Evolutionary conservation across 108 stramenopile genomes (phyloP).

Genomic region (Discostella stelligeroides): DNA sequence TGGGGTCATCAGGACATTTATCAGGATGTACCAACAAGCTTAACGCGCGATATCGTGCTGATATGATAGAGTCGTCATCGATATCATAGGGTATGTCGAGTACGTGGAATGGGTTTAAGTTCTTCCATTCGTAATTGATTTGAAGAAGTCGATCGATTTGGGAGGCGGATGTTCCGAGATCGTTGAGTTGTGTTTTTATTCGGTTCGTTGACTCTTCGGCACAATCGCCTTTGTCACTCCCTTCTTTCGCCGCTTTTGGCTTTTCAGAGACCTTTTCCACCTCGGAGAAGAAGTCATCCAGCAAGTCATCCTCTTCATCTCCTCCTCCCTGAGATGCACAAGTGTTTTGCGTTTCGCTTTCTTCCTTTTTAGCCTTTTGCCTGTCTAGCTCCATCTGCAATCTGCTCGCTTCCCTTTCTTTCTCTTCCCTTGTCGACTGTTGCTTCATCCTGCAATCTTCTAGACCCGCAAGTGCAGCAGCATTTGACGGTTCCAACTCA

Average conservation of each 20-base stretch:
- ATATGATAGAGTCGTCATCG: constrained; percentile 69
- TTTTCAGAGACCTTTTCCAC: constrained; percentile 79
- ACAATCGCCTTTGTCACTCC: background rate
- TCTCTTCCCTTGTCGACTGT: constrained; percentile 24
- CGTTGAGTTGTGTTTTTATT: constrained; percentile 69
- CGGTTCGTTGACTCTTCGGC: constrained; percentile 46
- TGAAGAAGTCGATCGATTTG: constrained; percentile 85
- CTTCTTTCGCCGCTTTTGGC: constrained; percentile 40
- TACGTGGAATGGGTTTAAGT: constrained; percentile 85
- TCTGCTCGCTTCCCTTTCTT: constrained; percentile 41
- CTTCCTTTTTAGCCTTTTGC: constrained; percentile 34
- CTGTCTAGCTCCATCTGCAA: constrained; percentile 46
- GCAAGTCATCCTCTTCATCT: constrained; percentile 60
- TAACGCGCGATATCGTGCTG: constrained; percentile 81
- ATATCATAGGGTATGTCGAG: constrained; percentile 71
- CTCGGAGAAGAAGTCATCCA: constrained; percentile 86
- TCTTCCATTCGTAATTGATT: constrained; percentile 85
- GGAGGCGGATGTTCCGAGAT: constrained; percentile 63
- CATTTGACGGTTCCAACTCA: constrained; percentile 58
- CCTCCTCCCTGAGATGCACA: constrained; percentile 31
- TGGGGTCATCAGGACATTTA: constrained; percentile 61
- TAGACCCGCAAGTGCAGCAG: constrained; percentile 65
- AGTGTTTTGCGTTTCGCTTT: constrained; percentile 22
- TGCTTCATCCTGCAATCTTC: constrained; percentile 60
- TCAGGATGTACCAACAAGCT: constrained; percentile 84